Conservation (phyloP, 2,329 filamentous ascomycete species). For the Xylariaceae sp. region DNA sequence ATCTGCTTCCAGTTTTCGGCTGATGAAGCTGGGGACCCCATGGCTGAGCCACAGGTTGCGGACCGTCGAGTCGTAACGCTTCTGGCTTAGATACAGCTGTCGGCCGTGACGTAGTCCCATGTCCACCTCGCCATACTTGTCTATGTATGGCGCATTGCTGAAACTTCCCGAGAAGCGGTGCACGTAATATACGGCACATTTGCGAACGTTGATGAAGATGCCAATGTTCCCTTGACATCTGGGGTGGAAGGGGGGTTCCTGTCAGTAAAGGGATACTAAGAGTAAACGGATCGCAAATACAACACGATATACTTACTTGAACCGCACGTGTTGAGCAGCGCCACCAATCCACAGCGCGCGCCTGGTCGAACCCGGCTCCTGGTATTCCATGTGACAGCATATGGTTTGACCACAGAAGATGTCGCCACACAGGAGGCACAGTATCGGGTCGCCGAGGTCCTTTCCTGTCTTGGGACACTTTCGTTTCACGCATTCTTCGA, state of each 20-base stretch:
- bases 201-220: constrained; percentile 94
- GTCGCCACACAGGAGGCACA: constrained; percentile 94
- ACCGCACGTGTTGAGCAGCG: constrained; percentile 79
- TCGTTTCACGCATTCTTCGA: constrained; percentile 81
- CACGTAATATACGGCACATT: constrained; percentile 86
- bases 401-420: constrained; percentile 93
- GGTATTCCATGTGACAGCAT: constrained; percentile 71
- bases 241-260: constrained; percentile 9
- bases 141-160: constrained; percentile 84
- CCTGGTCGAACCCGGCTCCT: constrained; percentile 35
- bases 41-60: constrained; percentile 83
- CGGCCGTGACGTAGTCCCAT: constrained; percentile 81
- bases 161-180: constrained; percentile 79
- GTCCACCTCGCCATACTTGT: constrained; percentile 93
- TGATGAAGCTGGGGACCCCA: constrained; percentile 82
- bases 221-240: constrained; percentile 87
- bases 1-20: constrained; percentile 84
- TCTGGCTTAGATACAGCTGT: constrained; percentile 89
- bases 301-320: constrained; percentile 60
- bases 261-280: constrained; percentile 18
- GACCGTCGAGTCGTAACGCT: constrained; percentile 83
- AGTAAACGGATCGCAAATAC: not conserved
- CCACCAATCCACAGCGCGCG: constrained; percentile 59
- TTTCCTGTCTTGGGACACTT: constrained; percentile 86
- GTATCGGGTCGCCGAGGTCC: constrained; percentile 81